These are phyloP conservation scores for Hanseniaspora guilliermondii DNA, from an alignment of 805 yeast species.

Conservation along the genomic window DNA sequence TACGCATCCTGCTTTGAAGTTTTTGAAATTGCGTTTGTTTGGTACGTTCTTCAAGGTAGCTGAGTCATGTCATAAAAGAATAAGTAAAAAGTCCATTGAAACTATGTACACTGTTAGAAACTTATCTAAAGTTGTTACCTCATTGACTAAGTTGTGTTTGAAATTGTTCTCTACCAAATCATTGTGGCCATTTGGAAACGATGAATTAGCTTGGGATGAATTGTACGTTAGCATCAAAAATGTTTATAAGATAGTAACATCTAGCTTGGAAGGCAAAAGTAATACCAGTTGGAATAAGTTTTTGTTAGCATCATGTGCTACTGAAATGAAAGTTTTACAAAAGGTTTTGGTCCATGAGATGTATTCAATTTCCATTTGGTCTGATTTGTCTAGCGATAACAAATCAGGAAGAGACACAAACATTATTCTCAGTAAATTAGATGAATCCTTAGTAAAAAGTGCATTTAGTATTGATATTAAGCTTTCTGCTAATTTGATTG, in stretches of 20 bases:
- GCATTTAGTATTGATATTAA: constrained; percentile 61
- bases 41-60: neutral
- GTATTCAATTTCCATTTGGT: constrained; percentile 62
- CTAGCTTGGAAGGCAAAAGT: neutral
- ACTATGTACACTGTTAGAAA: constrained; percentile 2
- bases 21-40: constrained; percentile 1
- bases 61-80: constrained; percentile 9
- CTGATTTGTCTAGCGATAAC: constrained; percentile 31
- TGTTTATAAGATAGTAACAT: neutral
- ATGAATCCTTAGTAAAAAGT: constrained; percentile 31
- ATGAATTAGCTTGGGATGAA: constrained; percentile 37
- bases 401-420: constrained; percentile 14
- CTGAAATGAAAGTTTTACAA: constrained; percentile 43
- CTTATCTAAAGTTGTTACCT: constrained; percentile 3
- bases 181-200: constrained; percentile 75
- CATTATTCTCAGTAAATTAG: constrained; percentile 29
- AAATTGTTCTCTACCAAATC: constrained; percentile 62
- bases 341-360: constrained; percentile 68
- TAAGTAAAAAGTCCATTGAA: neutral
- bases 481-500: constrained; percentile 58
- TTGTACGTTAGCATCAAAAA: neutral
- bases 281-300: constrained; percentile 1
- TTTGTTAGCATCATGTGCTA: constrained; percentile 25
- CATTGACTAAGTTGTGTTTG: constrained; percentile 53
- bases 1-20: constrained; percentile 8